Conservation (phyloP, 805 yeast species). For the Ogataea pini region DNA sequence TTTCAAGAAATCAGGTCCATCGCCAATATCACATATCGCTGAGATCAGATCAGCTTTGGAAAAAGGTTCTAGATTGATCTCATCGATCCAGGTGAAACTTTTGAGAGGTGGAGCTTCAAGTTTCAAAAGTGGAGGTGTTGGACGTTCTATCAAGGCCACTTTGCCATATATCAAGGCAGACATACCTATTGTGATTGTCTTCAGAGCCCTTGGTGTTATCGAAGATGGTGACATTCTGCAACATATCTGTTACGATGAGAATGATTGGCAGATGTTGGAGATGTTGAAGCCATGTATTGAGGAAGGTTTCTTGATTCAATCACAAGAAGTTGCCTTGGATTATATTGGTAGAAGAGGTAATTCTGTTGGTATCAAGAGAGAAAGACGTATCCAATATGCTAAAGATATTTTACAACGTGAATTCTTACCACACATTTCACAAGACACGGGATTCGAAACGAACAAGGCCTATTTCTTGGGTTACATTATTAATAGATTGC, state of each 20-base stretch:
- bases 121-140: slow-evolving; percentile 51
- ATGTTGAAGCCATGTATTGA: slow-evolving; percentile 99
- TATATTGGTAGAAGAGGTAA: slow-evolving; percentile 98
- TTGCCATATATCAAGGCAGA: slow-evolving; percentile 96
- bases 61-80: slow-evolving; percentile 93
- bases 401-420: slow-evolving; percentile 96
- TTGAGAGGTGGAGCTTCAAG: slow-evolving; percentile 51
- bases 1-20: slow-evolving; percentile 95
- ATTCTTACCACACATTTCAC: slow-evolving; percentile 95
- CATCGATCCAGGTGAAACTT: slow-evolving; percentile 91
- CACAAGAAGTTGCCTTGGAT: slow-evolving; percentile 96
- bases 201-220: slow-evolving; percentile 96
- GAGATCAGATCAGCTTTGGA: slow-evolving; percentile 96
- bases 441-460: slow-evolving; percentile 94
- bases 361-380: slow-evolving; percentile 93
- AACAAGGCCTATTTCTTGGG: slow-evolving; percentile 97
- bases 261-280: slow-evolving; percentile 99
- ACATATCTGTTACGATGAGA: slow-evolving; percentile 96
- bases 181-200: slow-evolving; percentile 94
- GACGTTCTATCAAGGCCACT: slow-evolving; percentile 91
- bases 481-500: slow-evolving; percentile 93
- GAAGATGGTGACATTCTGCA: slow-evolving; percentile 99
- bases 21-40: slow-evolving; percentile 94
- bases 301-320: slow-evolving; percentile 98
- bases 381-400: slow-evolving; percentile 97